Conservation (phyloP, 164 flowering plant species). For the Buxus sempervirens region DNA sequence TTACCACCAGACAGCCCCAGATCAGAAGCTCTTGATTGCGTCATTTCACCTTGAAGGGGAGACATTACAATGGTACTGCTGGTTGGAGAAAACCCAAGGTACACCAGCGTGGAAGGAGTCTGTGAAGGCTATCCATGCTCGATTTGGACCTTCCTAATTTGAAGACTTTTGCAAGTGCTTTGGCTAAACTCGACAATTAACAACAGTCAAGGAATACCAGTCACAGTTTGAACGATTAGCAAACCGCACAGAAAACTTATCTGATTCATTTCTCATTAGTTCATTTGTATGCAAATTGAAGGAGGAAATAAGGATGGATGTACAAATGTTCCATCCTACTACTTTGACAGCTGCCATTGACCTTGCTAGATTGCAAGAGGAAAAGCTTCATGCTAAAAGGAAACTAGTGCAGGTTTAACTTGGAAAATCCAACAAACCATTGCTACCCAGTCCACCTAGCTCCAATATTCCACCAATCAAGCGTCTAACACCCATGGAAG, state of each 20-base stretch:
- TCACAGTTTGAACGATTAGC: background rate
- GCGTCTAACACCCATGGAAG: background rate
- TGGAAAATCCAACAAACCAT: background rate
- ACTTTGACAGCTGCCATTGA: background rate
- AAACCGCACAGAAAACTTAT: background rate
- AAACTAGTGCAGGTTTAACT: no score
- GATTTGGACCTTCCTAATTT: background rate
- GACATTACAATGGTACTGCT: background rate
- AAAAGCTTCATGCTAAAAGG: background rate
- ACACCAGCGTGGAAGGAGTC: background rate
- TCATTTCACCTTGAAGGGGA: background rate
- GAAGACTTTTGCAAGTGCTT: background rate
- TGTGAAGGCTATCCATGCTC: background rate
- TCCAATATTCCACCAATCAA: background rate
- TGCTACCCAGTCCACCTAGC: no score
- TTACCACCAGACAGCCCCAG: background rate
- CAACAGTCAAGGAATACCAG: background rate
- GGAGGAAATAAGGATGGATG: background rate
- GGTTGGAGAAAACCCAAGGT: background rate
- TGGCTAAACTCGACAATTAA: background rate
- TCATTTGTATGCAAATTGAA: background rate
- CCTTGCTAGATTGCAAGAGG: background rate
- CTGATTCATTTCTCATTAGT: background rate
- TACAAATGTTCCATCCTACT: background rate
- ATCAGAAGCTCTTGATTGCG: background rate